Evolutionary conservation across 331 rosid species (phyloP), one percentile per base, ranked within the genome.

Genomic region (Rhamnella rubrinervis): DNA sequence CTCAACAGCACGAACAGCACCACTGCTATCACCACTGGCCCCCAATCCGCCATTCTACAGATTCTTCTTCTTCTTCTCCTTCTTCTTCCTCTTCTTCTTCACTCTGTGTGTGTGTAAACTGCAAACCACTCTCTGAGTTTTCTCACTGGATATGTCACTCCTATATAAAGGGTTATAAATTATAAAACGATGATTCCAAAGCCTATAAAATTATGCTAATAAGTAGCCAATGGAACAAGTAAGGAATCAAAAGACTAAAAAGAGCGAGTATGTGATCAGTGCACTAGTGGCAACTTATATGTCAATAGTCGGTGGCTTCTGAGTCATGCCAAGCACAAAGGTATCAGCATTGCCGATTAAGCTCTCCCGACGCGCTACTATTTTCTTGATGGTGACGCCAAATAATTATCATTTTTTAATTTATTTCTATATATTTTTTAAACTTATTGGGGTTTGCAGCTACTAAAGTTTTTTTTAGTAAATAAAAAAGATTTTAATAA

Each of bases 11-110:
- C 85, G 47, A 88, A 88, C 59, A 88, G 80, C 70, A 88, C 85
- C 87, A 88, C 95, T 25, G 86, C 88, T 51, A 88, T 84, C 67
- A 86, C 87, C 68, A 86, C 89, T 0, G 89, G 92, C 40, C 87
- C 87, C 95, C 92, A 88, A 74, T 86, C 91, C 17, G 89, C 89
- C 95, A 88, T 87, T 39, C 41, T 20, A 11, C 6, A 3, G 11
- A 52, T 52, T 16, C 31, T 26, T 44, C 0, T 18, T 31, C 7
- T 7, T 13, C 23, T 20, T 21, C 38, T 35, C 9, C 21, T 26
- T 55, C 20, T 23, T 9, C 20, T 6, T 17, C 11, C 21, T 8
- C n/a, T 15, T 9, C 5, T 2, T 7, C 8, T 53, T 8, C 6
- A 39, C 7, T 52, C 6, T 62, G 51, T 66, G 59, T 65, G 13